Base-by-base conservation (phyloP, 23 red algal species). In the Agarophyton chilense region DNA sequence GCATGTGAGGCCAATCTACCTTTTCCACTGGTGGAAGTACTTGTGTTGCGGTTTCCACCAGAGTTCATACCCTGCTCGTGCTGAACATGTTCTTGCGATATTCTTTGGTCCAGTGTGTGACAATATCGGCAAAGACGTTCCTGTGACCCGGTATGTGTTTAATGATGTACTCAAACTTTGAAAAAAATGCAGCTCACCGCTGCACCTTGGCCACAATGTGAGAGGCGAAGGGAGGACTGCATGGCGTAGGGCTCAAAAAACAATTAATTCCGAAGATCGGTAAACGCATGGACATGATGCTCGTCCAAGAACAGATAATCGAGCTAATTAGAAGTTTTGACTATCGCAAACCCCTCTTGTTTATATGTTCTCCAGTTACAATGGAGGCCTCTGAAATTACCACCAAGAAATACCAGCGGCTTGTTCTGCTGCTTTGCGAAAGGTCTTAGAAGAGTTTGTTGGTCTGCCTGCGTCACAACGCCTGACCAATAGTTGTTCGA, bases 71-170 rank as follows among this genome's bases (percentile, higher is more conserved):
- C 26, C 46, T 36, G 25, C 32, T 62, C 29, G 66, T 75, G 17
- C 24, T 24, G 22, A 80, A 12, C 1, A 31, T 41, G 1, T 80
- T n/a, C 10, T 11, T 80, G 53, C 76, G 56, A 49, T 91, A 91
- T 42, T 76, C 58, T 32, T 56, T 52, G 26, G 72, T 70, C 73
- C 72, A 91, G 34, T 76, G 40, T 1, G 74, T 82, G 49, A 91
- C 35, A 13, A 91, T 91, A 58, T 91, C 76, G 13, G 73, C 76
- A 26, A 71, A 77, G n/a, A 82, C 24, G 36, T 91, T 82, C 39
- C 54, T 28, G 10, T 81, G 22, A 11, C 87, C 87, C 43, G 75
- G 46, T 18, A 72, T 82, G 61, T 73, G 73, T 21, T 91, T 58
- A 25, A 91, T 91, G 16, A n/a, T 29, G 52, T 70, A 91, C 29